phyloP scores from a whole-genome alignment of 345 rosid genomes.

The Viola odorata region DNA sequence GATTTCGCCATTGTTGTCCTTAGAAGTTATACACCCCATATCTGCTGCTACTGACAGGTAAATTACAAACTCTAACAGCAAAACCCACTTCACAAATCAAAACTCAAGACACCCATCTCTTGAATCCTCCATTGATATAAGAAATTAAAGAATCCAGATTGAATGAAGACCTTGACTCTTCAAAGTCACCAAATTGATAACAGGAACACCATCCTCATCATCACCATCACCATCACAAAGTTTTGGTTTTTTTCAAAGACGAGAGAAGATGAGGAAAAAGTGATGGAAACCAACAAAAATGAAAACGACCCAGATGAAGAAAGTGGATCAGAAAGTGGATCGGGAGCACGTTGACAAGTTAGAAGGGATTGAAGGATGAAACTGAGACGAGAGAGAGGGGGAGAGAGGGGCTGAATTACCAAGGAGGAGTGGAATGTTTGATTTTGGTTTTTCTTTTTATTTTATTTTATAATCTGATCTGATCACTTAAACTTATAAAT shows the following conservation, averaged over 20 bases:
- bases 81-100: conserved; percentile 13
- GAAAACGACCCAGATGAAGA: conserved; percentile 2
- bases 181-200: conserved; percentile 15
- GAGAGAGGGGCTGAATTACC: conserved; percentile 7
- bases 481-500: neutral
- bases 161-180: neutral
- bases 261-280: neutral
- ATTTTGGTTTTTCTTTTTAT: neutral
- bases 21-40: conserved; percentile 88
- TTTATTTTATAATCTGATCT: neutral
- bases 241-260: too few relatives aligned
- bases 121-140: neutral
- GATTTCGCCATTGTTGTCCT: conserved; percentile 34
- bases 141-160: conserved; percentile 16
- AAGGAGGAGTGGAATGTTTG: conserved; percentile 6
- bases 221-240: too few relatives aligned
- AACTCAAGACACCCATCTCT: conserved; percentile 17
- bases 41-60: too few relatives aligned
- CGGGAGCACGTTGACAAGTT: neutral
- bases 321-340: neutral
- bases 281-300: neutral
- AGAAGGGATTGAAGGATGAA: neutral
- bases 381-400: neutral
- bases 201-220: too few relatives aligned
- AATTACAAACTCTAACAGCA: neutral